phyloP scores from a whole-genome alignment of 1,139 yeast species.

The Sugiyamaella paludigena region DNA sequence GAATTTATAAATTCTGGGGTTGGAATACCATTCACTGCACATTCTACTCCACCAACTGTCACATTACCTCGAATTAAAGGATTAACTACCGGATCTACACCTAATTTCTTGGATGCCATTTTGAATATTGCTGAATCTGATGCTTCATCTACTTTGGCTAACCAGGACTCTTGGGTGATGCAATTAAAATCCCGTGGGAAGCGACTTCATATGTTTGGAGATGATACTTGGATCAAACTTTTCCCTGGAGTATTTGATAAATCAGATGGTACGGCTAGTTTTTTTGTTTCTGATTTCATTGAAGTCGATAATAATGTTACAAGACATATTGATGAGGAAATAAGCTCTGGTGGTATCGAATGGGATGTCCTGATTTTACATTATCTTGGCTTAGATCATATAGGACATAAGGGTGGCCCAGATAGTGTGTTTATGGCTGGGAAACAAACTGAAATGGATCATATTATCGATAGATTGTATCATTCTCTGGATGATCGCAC shows the following conservation, averaged over 20 bases:
- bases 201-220: slow-evolving; percentile 83
- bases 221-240: slow-evolving; percentile 93
- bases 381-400: slow-evolving; percentile 91
- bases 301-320: slow-evolving; percentile 94
- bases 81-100: slow-evolving; percentile 89
- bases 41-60: slow-evolving; percentile 93
- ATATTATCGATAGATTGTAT: slow-evolving; percentile 55
- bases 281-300: slow-evolving; percentile 89
- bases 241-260: slow-evolving; percentile 66
- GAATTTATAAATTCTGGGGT: slow-evolving; percentile 57
- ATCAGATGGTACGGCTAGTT: slow-evolving; percentile 86
- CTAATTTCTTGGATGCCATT: slow-evolving; percentile 93
- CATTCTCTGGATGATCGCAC: slow-evolving; percentile 53
- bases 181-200: slow-evolving; percentile 53
- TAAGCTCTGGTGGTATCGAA: slow-evolving; percentile 35
- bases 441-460: slow-evolving; percentile 86
- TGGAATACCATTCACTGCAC: slow-evolving; percentile 88
- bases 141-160: slow-evolving; percentile 65
- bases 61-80: slow-evolving; percentile 93
- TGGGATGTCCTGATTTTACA: slow-evolving; percentile 92
- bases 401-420: slow-evolving; percentile 97
- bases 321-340: slow-evolving; percentile 65
- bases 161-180: slow-evolving; percentile 83
- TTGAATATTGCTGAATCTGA: slow-evolving; percentile 93
- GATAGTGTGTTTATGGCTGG: slow-evolving; percentile 70